These are phyloP conservation scores for Astrothelium macrocarpum DNA, from an alignment of 495 filamentous ascomycete species.

Conservation along the genomic window DNA sequence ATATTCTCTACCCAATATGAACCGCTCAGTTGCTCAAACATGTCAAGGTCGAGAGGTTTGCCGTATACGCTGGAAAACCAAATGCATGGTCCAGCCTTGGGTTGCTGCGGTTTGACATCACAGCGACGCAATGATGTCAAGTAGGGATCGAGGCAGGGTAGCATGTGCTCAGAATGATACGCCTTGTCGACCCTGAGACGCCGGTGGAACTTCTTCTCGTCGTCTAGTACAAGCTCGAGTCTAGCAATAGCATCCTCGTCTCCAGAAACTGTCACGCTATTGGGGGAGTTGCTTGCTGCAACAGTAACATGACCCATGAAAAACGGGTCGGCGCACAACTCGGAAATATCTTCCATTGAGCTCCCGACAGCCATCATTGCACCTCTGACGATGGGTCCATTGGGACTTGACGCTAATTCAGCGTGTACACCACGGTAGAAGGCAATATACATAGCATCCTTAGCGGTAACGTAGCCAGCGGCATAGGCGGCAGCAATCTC, in stretches of 20 bases:
- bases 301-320: constrained; percentile 14
- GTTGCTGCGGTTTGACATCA: not conserved
- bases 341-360: not conserved
- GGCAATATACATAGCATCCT: not conserved
- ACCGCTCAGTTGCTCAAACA: not conserved
- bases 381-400: constrained; percentile 12
- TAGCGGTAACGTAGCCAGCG: not conserved
- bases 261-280: constrained; percentile 33
- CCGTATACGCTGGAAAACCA: constrained; percentile 35
- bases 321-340: not conserved
- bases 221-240: constrained; percentile 34
- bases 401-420: not conserved
- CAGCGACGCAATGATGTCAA: not conserved
- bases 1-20: not conserved
- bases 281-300: constrained; percentile 28
- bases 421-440: constrained; percentile 5
- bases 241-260: constrained; percentile 29
- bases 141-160: not conserved
- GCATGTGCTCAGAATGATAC: constrained; percentile 14
- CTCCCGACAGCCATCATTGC: constrained; percentile 44
- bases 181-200: constrained; percentile 37
- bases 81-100: constrained; percentile 19
- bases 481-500: constrained; percentile 14
- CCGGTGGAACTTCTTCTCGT: constrained; percentile 36
- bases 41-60: constrained; percentile 19